A percentile compares a stretch with the other conserved stretches of the same genome.
phyloP scores from a whole-genome alignment of 1,139 yeast genomes.

The Entelexis sorbosivorans region DNA sequence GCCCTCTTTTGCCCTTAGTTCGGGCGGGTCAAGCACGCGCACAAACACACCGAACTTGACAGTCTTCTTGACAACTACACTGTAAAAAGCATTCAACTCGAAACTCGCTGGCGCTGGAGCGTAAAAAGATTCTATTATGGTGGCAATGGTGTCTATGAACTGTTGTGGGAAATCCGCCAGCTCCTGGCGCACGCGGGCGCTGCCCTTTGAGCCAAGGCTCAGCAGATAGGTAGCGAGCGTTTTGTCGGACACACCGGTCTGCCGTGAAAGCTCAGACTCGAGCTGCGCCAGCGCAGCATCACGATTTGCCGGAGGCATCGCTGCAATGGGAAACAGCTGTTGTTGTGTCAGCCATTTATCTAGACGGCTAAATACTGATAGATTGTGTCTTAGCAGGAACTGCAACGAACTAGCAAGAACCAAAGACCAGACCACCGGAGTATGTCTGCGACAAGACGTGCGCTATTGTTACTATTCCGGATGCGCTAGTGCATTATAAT shows the following conservation, averaged over 20 bases:
- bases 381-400: no score
- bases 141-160: conserved; percentile 3
- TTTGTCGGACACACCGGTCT: conserved; percentile 32
- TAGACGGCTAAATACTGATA: no score
- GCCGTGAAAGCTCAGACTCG: not conserved
- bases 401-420: no score
- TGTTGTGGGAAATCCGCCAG: conserved; percentile 35
- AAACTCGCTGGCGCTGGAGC: not conserved
- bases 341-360: conserved; percentile 2
- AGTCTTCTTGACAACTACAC: conserved; percentile 50
- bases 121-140: conserved; percentile 4
- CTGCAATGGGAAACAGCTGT: not conserved
- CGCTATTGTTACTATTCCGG: no score
- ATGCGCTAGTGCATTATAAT: no score
- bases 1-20: not conserved
- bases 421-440: no score
- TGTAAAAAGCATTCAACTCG: conserved; percentile 39
- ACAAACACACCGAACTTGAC: conserved; percentile 75
- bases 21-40: not conserved
- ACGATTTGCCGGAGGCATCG: not conserved
- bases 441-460: no score
- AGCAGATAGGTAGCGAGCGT: conserved; percentile 50
- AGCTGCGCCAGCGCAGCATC: not conserved
- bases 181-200: conserved; percentile 32
- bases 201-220: conserved; percentile 38